Evolutionary conservation across 208 protist species (phyloP).

Genomic region (Crithidia brevicula): DNA sequence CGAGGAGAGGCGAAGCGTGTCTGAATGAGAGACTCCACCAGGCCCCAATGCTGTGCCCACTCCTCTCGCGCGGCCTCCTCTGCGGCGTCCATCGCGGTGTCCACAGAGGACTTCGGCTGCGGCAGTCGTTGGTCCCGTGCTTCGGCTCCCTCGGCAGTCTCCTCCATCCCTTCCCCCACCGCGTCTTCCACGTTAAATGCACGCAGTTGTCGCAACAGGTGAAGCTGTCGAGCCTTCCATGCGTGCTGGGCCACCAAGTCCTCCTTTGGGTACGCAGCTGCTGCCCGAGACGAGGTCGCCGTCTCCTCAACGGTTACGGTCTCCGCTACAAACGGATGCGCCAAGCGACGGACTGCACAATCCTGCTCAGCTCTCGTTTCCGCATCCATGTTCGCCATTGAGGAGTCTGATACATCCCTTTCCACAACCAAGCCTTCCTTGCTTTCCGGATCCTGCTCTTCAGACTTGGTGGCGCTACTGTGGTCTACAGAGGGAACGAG

Average conservation of each 20-base stretch:
- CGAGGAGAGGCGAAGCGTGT: slow-evolving; percentile 40
- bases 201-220: slow-evolving; percentile 43
- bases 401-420: too few species aligned
- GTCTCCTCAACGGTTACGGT: too few species aligned
- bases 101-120: background rate
- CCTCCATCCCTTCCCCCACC: background rate
- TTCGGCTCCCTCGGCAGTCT: too few species aligned
- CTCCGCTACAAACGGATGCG: too few species aligned
- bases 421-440: too few species aligned
- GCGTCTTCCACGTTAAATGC: slow-evolving; percentile 7
- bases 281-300: background rate
- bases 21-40: slow-evolving; percentile 67
- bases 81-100: slow-evolving; percentile 21
- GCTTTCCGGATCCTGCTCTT: too few species aligned
- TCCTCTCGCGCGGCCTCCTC: slow-evolving; percentile 29
- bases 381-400: too few species aligned
- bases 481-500: background rate
- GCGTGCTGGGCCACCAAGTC: slow-evolving; percentile 56
- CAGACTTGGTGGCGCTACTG: too few species aligned
- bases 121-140: background rate
- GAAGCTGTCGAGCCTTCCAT: slow-evolving; percentile 71
- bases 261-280: slow-evolving; percentile 35
- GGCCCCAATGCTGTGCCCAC: slow-evolving; percentile 72
- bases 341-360: too few species aligned
- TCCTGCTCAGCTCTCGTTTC: too few species aligned